Percentiles rank a stretch among this genome's conserved stretches.
Conservation (phyloP, 148 eudicot species). For the Rhododendron mucronatum region DNA sequence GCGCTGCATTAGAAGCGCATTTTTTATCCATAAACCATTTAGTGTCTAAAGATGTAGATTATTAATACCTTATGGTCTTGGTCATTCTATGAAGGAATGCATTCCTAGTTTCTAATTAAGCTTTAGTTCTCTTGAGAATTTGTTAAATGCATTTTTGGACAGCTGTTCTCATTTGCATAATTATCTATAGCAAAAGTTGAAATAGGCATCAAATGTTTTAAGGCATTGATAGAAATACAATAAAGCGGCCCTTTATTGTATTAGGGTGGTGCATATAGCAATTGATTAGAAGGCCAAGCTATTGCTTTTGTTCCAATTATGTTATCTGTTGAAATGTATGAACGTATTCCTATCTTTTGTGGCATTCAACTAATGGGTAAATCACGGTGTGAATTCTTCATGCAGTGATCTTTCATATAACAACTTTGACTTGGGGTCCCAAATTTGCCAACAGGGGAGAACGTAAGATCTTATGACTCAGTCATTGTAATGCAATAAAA, state of each 20-base stretch:
- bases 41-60: background rate
- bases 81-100: background rate
- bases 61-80: too few species aligned
- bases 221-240: too few species aligned
- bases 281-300: background rate
- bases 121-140: too few species aligned
- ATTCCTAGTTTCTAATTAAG: background rate
- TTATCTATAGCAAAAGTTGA: too few species aligned
- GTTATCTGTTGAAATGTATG: background rate
- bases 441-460: background rate
- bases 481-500: background rate
- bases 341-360: background rate
- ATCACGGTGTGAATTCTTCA: background rate
- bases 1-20: background rate
- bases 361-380: background rate
- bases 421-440: constrained; percentile 11
- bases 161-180: too few species aligned
- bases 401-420: constrained; percentile 31
- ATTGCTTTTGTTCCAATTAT: background rate
- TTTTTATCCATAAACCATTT: background rate
- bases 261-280: too few species aligned
- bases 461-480: constrained; percentile 11
- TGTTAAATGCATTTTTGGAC: too few species aligned
- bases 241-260: too few species aligned
- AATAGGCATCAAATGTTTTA: background rate